Conservation (phyloP, 106 monocot genomes). For the Dendrobium catenatum region DNA sequence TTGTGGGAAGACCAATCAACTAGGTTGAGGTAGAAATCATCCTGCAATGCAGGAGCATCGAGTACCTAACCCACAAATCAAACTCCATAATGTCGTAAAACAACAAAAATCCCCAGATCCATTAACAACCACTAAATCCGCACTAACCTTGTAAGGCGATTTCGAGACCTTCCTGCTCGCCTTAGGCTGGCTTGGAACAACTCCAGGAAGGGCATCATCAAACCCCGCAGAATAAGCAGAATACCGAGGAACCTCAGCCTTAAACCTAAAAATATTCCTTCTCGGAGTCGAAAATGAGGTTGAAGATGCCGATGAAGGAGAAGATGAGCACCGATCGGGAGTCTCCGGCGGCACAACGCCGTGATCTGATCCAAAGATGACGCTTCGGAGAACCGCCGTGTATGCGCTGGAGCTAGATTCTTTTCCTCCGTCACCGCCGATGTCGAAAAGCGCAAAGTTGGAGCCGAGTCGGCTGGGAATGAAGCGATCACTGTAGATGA, state of each 20-base stretch:
- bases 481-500: conserved; percentile 75
- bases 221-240: conserved; percentile 22
- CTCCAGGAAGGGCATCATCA: conserved; percentile 45
- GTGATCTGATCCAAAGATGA: conserved; percentile 58
- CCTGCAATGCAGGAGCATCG: conserved; percentile 96
- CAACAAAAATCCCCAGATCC: neutral
- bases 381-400: conserved; percentile 46
- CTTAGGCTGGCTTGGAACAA: conserved; percentile 29
- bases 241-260: conserved; percentile 56
- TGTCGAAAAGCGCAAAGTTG: conserved; percentile 65
- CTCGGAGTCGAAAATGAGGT: conserved; percentile 25
- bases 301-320: conserved; percentile 28
- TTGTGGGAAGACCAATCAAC: conserved; percentile 96
- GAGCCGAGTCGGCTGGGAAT: conserved; percentile 71
- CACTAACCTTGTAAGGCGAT: conserved; percentile 76
- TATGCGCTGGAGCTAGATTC: conserved; percentile 36
- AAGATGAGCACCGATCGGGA: conserved; percentile 29
- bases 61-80: conserved; percentile 48
- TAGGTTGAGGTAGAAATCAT: conserved; percentile 97
- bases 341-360: conserved; percentile 24
- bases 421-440: conserved; percentile 13
- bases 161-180: conserved; percentile 59
- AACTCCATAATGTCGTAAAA: neutral
- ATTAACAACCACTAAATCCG: neutral
- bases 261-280: conserved; percentile 83